Evolutionary conservation across 257 asterid genomes (phyloP).

Genomic region (Plantago elongata): DNA sequence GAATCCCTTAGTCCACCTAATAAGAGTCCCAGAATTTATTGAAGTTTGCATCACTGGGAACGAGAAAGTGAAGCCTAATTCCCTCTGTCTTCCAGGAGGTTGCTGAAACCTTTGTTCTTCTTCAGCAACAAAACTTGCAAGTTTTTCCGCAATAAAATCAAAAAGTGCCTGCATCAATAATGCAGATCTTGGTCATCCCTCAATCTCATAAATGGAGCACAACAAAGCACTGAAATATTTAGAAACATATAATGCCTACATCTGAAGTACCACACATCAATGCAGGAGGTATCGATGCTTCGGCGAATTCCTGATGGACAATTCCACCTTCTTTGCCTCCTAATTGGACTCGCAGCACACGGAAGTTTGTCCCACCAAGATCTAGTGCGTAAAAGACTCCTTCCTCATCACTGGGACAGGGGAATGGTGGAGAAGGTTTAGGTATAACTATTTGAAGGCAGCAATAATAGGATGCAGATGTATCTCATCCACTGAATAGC

Average conservation of each 20-base stretch:
- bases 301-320: conserved; percentile 71
- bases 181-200: conserved; percentile 8
- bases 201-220: background rate
- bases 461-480: background rate
- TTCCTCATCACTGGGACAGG: conserved; percentile 59
- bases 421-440: conserved; percentile 3
- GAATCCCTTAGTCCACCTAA: conserved; percentile 93
- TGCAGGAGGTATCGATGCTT: conserved; percentile 80
- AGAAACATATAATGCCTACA: conserved; percentile 26
- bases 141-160: conserved; percentile 60
- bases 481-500: background rate
- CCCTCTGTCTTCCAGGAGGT: conserved; percentile 60
- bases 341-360: conserved; percentile 81
- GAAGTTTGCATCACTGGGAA: conserved; percentile 83
- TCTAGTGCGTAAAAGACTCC: conserved; percentile 91
- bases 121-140: conserved; percentile 49
- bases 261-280: conserved; percentile 70
- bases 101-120: conserved; percentile 49
- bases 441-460: conserved; percentile 8
- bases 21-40: conserved; percentile 72
- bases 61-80: conserved; percentile 78
- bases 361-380: conserved; percentile 96
- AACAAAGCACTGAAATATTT: background rate
- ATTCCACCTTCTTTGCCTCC: conserved; percentile 69
- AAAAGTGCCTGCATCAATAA: conserved; percentile 51